These are phyloP conservation scores for Boletellus ananiceps DNA, from an alignment of 768 basidiomycete genomes.

Conservation along the genomic window DNA sequence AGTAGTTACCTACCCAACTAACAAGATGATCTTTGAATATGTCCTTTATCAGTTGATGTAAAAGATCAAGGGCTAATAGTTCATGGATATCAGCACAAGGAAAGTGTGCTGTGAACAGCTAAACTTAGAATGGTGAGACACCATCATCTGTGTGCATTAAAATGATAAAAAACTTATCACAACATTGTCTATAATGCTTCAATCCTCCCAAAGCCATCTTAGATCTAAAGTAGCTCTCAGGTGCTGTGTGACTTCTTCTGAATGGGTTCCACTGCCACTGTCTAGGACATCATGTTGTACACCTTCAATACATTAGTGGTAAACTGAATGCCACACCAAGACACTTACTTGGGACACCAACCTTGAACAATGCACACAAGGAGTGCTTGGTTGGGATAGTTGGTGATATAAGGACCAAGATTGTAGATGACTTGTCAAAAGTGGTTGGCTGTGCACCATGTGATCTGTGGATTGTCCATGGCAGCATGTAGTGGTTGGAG, in stretches of 20 bases:
- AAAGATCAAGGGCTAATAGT: not conserved
- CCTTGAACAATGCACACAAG: not conserved
- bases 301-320: too few relatives aligned
- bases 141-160: too few relatives aligned
- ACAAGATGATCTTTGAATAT: not conserved
- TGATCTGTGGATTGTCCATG: not conserved
- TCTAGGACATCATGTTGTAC: too few relatives aligned
- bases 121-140: too few relatives aligned
- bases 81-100: not conserved
- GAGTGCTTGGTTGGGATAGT: conserved; percentile 1
- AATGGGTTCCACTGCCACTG: too few relatives aligned
- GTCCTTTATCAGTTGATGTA: not conserved
- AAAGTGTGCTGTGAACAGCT: not conserved
- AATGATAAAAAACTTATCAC: too few relatives aligned
- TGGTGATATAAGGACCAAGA: conserved; percentile 1
- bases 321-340: too few relatives aligned
- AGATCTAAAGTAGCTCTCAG: too few relatives aligned
- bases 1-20: not conserved
- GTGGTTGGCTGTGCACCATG: not conserved
- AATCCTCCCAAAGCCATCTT: too few relatives aligned
- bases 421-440: not conserved
- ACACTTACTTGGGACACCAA: not conserved
- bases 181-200: too few relatives aligned
- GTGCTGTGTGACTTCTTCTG: too few relatives aligned
- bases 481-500: not conserved